Evolutionary conservation across 176 grass and related monocot genomes (phyloP), one percentile per base, ranked within the genome.

Genomic region (Cymbopogon citratus): DNA sequence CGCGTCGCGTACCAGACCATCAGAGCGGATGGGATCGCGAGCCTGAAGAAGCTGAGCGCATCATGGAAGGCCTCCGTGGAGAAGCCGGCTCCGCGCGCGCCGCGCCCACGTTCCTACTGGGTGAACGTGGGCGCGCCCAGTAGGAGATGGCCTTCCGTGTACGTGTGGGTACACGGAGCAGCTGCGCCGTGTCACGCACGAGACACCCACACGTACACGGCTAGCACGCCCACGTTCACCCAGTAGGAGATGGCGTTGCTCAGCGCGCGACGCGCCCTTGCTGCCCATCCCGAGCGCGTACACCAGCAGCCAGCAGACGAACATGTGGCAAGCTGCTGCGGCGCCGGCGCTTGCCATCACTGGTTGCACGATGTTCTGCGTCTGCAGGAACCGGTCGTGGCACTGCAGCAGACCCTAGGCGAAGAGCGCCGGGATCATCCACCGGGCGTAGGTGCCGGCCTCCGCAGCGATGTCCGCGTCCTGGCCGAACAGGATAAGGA

Each of bases 361-460:
- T 0, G 87, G 87, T 40, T 83, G n/a, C 45, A 90, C 85, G n/a
- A 90, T 77, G 73, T 87, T 90, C 84, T 93, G 91, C 29, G 87
- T 72, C 59, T 93, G 91, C 62, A 93, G 76, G 76, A 79, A 79
- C 62, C 76, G 18, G 41, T 66, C 61, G 62, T 79, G 76, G 75
- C 89, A 87, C 35, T 87, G 89, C 14, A 91, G 85, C 14, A 84
- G 78, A 3, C 86, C 83, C 36, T 86, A 92, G 0, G 86, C 82
- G 67, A 89, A 92, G 21, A 85, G 45, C 25, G 46, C 19, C 3
- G 83, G 90, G 75, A 86, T 83, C 86, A 92, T 75, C 86, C 90
- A 89, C 77, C 69, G 80, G 1, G 83, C 66, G 25, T 63, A 86
- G 6, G 16, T 6, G 39, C 69, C 69, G 12, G 69, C 69, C 69